Conservation (phyloP, 305 asterid species). For the Ruellia speciosa region DNA sequence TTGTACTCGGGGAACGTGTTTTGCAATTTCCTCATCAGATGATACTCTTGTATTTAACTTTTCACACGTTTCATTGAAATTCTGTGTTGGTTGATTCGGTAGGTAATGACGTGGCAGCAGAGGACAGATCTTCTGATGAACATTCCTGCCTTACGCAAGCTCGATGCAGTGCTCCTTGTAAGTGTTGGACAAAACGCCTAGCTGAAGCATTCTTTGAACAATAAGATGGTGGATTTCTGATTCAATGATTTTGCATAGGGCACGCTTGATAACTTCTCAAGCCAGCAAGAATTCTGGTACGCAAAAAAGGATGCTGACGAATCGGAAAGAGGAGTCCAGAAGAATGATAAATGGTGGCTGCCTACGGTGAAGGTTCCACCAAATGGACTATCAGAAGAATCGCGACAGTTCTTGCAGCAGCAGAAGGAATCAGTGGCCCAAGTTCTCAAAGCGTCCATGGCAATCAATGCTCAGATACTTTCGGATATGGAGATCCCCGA, state of each 20-base stretch:
- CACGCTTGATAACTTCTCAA: slow-evolving; percentile 53
- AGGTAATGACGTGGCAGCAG: slow-evolving; percentile 84
- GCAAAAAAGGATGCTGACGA: slow-evolving; percentile 64
- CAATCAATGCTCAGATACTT: slow-evolving; percentile 71
- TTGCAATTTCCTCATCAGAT: neutral
- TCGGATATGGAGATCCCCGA: slow-evolving; percentile 88
- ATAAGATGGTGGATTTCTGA: neutral
- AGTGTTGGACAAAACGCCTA: slow-evolving; percentile 15
- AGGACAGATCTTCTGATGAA: slow-evolving; percentile 63
- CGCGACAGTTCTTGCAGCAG: slow-evolving; percentile 35
- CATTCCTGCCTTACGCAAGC: slow-evolving; percentile 78
- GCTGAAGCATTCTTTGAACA: neutral
- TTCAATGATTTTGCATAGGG: slow-evolving; percentile 31
- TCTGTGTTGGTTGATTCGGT: neutral
- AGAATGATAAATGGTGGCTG: slow-evolving; percentile 81
- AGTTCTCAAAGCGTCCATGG: slow-evolving; percentile 83
- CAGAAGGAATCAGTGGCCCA: slow-evolving; percentile 57
- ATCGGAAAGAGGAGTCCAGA: slow-evolving; percentile 60
- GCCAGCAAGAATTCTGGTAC: slow-evolving; percentile 64
- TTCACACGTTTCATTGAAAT: neutral
- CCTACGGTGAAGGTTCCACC: slow-evolving; percentile 82
- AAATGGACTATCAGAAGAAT: slow-evolving; percentile 53
- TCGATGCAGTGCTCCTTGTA: slow-evolving; percentile 74
- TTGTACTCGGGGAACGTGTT: too few relatives aligned
- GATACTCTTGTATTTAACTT: neutral